These are phyloP conservation scores for Globisporangium spiculum DNA, from an alignment of 352 stramenopile genomes.

Conservation along the genomic window DNA sequence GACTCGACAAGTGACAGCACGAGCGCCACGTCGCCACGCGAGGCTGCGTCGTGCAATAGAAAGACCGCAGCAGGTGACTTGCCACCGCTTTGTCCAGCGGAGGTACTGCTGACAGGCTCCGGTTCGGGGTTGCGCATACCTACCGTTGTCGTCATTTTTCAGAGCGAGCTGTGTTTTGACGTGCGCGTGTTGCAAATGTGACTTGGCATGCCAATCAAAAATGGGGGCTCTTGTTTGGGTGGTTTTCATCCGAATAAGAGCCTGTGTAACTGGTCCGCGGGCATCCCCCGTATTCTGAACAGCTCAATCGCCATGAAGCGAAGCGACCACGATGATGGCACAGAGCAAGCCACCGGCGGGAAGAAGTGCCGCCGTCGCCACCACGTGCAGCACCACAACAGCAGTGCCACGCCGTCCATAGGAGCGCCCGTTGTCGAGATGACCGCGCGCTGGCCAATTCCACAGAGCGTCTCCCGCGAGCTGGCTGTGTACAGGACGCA, in stretches of 20 bases:
- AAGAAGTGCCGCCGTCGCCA: neutral
- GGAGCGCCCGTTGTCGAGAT: neutral
- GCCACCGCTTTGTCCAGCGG: neutral
- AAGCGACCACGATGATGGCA: neutral
- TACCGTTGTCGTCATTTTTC: neutral
- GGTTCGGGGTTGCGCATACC: neutral
- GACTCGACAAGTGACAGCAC: conserved; percentile 3
- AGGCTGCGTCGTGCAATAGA: neutral
- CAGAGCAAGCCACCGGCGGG: neutral
- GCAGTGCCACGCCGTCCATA: neutral
- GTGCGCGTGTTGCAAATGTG: no score
- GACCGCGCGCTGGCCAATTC: no score
- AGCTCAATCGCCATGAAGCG: neutral
- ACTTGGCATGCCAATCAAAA: no score
- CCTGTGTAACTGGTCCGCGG: no score
- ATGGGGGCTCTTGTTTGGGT: no score
- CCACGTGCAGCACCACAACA: neutral
- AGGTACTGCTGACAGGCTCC: neutral
- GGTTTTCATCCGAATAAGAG: no score
- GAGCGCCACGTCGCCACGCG: neutral
- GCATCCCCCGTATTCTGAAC: no score
- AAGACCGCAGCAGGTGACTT: no score
- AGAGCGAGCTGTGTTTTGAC: neutral
- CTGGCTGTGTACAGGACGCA: neutral
- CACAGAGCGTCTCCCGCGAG: neutral